Conservation (phyloP, 805 yeast species). For the Candida chilensis region DNA sequence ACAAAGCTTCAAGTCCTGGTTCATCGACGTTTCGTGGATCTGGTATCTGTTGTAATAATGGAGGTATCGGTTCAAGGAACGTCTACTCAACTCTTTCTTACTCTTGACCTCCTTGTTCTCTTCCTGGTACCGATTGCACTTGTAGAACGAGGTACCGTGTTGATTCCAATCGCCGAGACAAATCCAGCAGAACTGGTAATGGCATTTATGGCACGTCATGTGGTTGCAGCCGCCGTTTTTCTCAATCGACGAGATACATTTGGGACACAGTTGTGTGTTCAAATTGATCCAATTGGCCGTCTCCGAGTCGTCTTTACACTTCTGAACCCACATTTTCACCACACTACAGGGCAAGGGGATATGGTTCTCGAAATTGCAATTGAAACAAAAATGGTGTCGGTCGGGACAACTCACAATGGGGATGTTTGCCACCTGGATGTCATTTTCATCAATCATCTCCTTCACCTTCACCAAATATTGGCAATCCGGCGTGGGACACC, state of each 20-base stretch:
- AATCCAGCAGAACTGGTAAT: slow-evolving; percentile 86
- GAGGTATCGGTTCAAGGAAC: slow-evolving; percentile 54
- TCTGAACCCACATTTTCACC: slow-evolving; percentile 62
- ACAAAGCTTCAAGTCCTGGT: slow-evolving; percentile 58
- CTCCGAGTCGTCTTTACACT: slow-evolving; percentile 81
- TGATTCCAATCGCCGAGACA: slow-evolving; percentile 69
- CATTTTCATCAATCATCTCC: slow-evolving; percentile 12
- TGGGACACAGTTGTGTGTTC: slow-evolving; percentile 82
- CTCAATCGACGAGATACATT: slow-evolving; percentile 72
- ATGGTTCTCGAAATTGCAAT: slow-evolving; percentile 71
- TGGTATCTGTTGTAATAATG: slow-evolving; percentile 69
- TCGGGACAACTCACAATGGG: slow-evolving; percentile 66
- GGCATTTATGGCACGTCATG: slow-evolving; percentile 80
- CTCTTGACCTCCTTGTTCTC: slow-evolving; percentile 32
- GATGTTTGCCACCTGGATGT: slow-evolving; percentile 18
- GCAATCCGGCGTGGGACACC: slow-evolving; percentile 89
- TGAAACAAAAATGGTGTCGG: slow-evolving; percentile 69
- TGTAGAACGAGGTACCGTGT: slow-evolving; percentile 58
- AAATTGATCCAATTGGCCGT: slow-evolving; percentile 81
- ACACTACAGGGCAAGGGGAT: slow-evolving; percentile 75
- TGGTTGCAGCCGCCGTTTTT: slow-evolving; percentile 97
- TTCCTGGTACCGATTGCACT: slow-evolving; percentile 49
- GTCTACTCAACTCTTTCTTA: slow-evolving; percentile 31
- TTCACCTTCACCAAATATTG: slow-evolving; percentile 49
- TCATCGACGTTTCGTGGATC: slow-evolving; percentile 69